Conservation (phyloP, 495 filamentous ascomycete genomes). For the Cercophora newfieldiana region DNA sequence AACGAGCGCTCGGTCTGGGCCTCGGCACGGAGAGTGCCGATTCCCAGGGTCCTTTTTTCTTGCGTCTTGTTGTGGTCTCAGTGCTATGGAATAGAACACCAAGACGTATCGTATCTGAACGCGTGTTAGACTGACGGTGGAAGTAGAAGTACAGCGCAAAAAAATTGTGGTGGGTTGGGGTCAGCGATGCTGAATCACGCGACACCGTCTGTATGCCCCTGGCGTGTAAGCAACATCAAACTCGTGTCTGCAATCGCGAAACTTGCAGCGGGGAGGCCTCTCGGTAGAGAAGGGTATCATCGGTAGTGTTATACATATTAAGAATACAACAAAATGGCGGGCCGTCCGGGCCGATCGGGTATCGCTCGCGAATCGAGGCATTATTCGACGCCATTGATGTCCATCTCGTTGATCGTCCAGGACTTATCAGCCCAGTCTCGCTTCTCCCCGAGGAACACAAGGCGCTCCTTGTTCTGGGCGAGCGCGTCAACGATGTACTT, state of each 20-base stretch:
- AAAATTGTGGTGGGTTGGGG: not conserved
- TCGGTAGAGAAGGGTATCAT: conserved; percentile 22
- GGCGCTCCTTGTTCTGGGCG: conserved; percentile 47
- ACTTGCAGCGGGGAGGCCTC: conserved; percentile 4
- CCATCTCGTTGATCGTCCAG: conserved; percentile 55
- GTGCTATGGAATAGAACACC: conserved; percentile 45
- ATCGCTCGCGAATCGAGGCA: not conserved
- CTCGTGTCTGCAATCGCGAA: conserved; percentile 9
- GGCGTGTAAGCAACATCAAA: not conserved
- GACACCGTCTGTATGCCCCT: too few species aligned
- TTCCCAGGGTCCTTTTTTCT: conserved; percentile 41
- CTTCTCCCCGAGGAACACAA: conserved; percentile 82
- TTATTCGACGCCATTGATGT: conserved; percentile 44
- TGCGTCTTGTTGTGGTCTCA: conserved; percentile 51
- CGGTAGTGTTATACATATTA: conserved; percentile 36
- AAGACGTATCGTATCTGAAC: conserved; percentile 57
- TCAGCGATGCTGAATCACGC: too few species aligned
- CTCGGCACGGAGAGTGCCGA: conserved; percentile 25
- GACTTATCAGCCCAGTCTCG: conserved; percentile 68
- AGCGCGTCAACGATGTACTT: conserved; percentile 75
- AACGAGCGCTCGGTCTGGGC: conserved; percentile 42
- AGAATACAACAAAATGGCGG: conserved; percentile 22
- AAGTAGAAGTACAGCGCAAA: not conserved
- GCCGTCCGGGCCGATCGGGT: not conserved
- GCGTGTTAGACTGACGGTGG: conserved; percentile 27